Evolutionary conservation across 2,329 filamentous ascomycete species (phyloP).

Genomic region (Laburnicola sp.): DNA sequence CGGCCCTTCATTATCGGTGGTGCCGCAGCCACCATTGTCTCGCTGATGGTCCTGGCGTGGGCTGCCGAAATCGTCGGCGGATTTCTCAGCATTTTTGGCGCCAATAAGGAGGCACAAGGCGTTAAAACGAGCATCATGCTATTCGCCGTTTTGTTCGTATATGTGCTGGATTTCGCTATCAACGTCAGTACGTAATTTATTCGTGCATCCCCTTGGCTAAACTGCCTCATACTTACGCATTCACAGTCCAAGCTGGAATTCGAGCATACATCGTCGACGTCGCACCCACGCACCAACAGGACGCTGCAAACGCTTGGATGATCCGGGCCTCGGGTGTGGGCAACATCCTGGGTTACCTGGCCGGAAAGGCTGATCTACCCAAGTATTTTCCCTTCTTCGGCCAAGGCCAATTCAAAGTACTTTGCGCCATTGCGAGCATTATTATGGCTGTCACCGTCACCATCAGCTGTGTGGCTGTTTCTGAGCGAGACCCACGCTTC

Average conservation of each 20-base stretch:
- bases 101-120: slow-evolving; percentile 63
- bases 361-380: neutral
- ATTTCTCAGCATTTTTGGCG: slow-evolving; percentile 70
- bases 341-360: neutral
- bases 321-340: neutral
- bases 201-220: neutral
- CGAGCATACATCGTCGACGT: no score
- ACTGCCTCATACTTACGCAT: no score
- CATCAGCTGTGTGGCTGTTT: neutral
- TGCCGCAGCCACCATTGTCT: slow-evolving; percentile 53
- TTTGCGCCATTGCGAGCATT: neutral
- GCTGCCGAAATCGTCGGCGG: slow-evolving; percentile 62
- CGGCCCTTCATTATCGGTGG: slow-evolving; percentile 58
- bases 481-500: neutral
- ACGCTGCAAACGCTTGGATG: no score
- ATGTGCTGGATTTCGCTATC: slow-evolving; percentile 89
- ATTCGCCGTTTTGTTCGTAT: slow-evolving; percentile 82
- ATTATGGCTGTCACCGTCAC: neutral
- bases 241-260: no score
- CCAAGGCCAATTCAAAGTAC: neutral
- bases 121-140: slow-evolving; percentile 71
- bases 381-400: neutral
- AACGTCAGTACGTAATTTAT: slow-evolving; percentile 70
- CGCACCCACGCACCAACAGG: no score
- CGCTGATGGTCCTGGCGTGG: slow-evolving; percentile 56